Evolutionary conservation across 2,329 filamentous ascomycete species (phyloP).

Genomic region (Blastomyces parvus): DNA sequence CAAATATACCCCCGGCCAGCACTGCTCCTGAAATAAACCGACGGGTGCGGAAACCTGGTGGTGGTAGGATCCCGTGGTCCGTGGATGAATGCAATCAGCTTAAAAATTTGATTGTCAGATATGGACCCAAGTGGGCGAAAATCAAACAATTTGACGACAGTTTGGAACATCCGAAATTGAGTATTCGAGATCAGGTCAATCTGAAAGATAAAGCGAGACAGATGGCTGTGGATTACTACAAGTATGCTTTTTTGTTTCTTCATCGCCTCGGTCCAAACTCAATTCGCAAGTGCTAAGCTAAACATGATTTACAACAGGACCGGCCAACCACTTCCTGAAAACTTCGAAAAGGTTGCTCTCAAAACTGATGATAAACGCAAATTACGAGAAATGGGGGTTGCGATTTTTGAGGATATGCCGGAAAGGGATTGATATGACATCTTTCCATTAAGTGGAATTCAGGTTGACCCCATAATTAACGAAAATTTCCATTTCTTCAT

Average conservation of each 20-base stretch:
- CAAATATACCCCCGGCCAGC: neutral
- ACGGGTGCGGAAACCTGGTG: conserved; percentile 3
- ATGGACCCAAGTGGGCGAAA: conserved; percentile 39
- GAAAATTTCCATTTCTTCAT: neutral
- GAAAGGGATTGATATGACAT: neutral
- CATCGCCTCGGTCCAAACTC: neutral
- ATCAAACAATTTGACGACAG: conserved; percentile 33
- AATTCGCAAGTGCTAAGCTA: neutral
- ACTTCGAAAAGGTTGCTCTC: conserved; percentile 37
- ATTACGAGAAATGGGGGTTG: conserved; percentile 10
- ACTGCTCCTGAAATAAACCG: neutral
- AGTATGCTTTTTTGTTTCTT: conserved; percentile 27
- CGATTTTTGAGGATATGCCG: neutral
- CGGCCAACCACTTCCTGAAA: conserved; percentile 29
- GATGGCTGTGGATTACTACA: conserved; percentile 39
- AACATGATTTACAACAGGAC: conserved; percentile 19
- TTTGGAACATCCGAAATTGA: conserved; percentile 27
- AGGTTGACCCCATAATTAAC: neutral
- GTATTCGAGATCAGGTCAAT: conserved; percentile 42
- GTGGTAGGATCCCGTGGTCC: conserved; percentile 25
- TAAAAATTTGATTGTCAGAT: conserved; percentile 39
- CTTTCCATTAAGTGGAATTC: neutral
- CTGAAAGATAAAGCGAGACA: conserved; percentile 49
- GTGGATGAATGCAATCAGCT: conserved; percentile 37
- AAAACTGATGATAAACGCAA: conserved; percentile 16